A percentile compares a stretch with the other conserved stretches of the same genome.
These are phyloP conservation scores for Leucogyrophana mollusca DNA, from an alignment of 768 basidiomycete species.

Conservation along the genomic window DNA sequence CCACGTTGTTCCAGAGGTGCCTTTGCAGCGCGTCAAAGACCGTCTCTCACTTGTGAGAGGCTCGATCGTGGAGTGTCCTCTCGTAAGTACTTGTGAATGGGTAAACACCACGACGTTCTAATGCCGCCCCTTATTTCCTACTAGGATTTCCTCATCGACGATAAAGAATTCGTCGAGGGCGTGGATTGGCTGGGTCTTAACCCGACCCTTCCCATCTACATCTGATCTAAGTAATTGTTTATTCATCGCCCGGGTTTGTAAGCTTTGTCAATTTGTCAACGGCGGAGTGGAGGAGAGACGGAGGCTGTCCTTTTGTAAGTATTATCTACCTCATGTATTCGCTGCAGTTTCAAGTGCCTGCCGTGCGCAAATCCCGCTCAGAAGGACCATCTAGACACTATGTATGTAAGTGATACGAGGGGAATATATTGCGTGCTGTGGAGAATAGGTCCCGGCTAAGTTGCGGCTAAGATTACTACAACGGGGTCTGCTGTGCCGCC, in stretches of 20 bases:
- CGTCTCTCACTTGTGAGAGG: slow-evolving; percentile 70
- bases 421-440: too few relatives aligned
- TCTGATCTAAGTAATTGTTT: slow-evolving; percentile 35
- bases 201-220: slow-evolving; percentile 78
- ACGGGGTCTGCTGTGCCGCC: slow-evolving; percentile 3
- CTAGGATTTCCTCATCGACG: slow-evolving; percentile 84
- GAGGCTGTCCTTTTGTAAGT: too few relatives aligned
- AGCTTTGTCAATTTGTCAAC: too few relatives aligned
- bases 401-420: too few relatives aligned
- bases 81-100: slow-evolving; percentile 42
- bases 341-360: too few relatives aligned
- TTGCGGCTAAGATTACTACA: not conserved
- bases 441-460: too few relatives aligned
- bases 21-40: slow-evolving; percentile 69
- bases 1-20: slow-evolving; percentile 72
- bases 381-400: too few relatives aligned
- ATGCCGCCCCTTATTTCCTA: slow-evolving; percentile 8
- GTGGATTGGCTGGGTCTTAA: slow-evolving; percentile 74
- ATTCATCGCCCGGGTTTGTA: too few relatives aligned
- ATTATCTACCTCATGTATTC: too few relatives aligned
- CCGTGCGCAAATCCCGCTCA: too few relatives aligned
- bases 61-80: slow-evolving; percentile 71
- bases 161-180: slow-evolving; percentile 67
- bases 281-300: too few relatives aligned
- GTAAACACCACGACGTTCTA: too few relatives aligned